Evolutionary conservation across 352 stramenopile species (phyloP).

Genomic region (Hyaloperonospora brassicae): DNA sequence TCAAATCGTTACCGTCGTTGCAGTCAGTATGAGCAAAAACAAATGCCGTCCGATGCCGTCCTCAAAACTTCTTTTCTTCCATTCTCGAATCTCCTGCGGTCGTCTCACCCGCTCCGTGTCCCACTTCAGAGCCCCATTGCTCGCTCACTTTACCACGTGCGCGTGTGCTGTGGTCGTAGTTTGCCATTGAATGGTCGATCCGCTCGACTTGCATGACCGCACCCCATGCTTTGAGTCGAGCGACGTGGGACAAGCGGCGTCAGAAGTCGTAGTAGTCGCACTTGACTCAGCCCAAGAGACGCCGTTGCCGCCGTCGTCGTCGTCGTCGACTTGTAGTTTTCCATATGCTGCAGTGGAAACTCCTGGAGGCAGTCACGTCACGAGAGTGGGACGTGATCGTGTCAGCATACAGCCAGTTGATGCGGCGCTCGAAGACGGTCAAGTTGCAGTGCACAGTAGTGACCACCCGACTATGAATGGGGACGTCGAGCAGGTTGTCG

Average conservation of each 20-base stretch:
- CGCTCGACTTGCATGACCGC: slow-evolving; percentile 26
- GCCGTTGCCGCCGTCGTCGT: slow-evolving; percentile 32
- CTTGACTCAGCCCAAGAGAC: slow-evolving; percentile 18
- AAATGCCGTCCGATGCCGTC: too few species aligned
- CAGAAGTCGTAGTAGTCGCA: not conserved
- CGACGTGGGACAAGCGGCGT: slow-evolving; percentile 24
- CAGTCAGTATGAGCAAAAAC: too few species aligned
- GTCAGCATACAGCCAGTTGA: too few species aligned
- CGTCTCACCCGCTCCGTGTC: not conserved
- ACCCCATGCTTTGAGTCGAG: slow-evolving; percentile 25
- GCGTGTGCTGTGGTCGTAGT: not conserved
- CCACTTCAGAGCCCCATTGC: not conserved
- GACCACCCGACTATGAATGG: not conserved
- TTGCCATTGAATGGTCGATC: slow-evolving; percentile 35
- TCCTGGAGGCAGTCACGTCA: slow-evolving; percentile 35
- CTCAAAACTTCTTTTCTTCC: too few species aligned
- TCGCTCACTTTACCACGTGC: not conserved
- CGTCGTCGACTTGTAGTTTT: slow-evolving; percentile 32
- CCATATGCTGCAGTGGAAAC: slow-evolving; percentile 43
- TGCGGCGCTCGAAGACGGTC: too few species aligned
- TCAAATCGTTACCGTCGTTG: too few species aligned
- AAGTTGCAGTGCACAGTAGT: too few species aligned
- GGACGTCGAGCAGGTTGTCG: slow-evolving; percentile 47
- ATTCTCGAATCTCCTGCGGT: not conserved
- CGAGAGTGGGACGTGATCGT: too few species aligned